Conservation (phyloP, 768 basidiomycete genomes). For the Pleurotus citrinopileatus region DNA sequence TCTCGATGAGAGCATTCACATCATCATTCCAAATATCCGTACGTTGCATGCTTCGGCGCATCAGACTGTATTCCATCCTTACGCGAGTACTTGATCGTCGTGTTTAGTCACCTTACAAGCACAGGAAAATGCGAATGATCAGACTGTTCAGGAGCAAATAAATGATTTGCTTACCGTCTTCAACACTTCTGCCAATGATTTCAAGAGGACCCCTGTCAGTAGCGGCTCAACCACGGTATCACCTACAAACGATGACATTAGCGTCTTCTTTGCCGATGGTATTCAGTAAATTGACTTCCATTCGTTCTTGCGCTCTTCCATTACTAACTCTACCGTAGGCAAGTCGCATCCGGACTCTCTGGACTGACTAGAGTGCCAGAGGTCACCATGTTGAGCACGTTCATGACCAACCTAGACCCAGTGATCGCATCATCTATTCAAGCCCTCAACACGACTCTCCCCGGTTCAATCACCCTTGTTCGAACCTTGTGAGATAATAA, state of each 20-base stretch:
- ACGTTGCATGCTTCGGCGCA: slow-evolving; percentile 5
- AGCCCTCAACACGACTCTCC: slow-evolving; percentile 29
- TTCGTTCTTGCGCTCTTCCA: not conserved
- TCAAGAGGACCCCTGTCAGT: slow-evolving; percentile 24
- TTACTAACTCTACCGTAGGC: slow-evolving; percentile 15
- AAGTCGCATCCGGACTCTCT: slow-evolving; percentile 26
- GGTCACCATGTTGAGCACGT: slow-evolving; percentile 24
- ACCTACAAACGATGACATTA: slow-evolving; percentile 34
- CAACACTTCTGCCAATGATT: slow-evolving; percentile 18
- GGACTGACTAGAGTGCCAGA: slow-evolving; percentile 20
- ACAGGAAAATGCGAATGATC: slow-evolving; percentile 24
- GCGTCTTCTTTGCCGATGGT: slow-evolving; percentile 25
- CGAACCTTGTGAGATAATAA: slow-evolving; percentile 25
- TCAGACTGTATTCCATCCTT: not conserved
- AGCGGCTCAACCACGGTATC: slow-evolving; percentile 26
- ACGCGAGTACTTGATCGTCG: not conserved
- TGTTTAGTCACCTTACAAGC: slow-evolving; percentile 26
- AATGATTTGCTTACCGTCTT: slow-evolving; percentile 23
- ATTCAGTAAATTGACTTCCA: slow-evolving; percentile 23
- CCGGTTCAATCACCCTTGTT: slow-evolving; percentile 22
- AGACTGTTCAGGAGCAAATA: slow-evolving; percentile 26
- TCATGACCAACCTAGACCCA: slow-evolving; percentile 27
- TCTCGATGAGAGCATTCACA: slow-evolving; percentile 21
- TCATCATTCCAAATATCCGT: slow-evolving; percentile 25
- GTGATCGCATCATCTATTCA: slow-evolving; percentile 20